These are phyloP conservation scores for Fomitopsis betulina DNA, from an alignment of 1,284 basidiomycete species.

Conservation along the genomic window DNA sequence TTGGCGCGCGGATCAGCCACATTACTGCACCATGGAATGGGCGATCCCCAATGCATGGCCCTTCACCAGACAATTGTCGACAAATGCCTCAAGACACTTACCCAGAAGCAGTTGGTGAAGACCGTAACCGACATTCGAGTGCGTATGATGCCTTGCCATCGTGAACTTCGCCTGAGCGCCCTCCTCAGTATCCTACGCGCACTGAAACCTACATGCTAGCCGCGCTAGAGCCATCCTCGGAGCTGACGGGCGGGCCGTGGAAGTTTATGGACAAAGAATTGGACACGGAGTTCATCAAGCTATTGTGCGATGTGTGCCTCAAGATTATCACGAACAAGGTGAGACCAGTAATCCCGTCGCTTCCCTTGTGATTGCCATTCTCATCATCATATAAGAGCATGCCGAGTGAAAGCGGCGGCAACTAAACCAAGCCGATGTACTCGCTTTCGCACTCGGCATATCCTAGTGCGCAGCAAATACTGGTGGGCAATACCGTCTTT, in stretches of 20 bases:
- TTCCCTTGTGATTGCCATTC: not conserved
- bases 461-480: not conserved
- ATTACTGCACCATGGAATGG: no score
- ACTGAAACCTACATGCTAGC: not conserved
- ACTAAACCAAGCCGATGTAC: no score
- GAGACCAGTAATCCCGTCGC: no score
- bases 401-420: no score
- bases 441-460: not conserved
- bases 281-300: not conserved
- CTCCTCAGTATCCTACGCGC: not conserved
- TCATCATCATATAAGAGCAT: not conserved
- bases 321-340: not conserved
- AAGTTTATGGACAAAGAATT: not conserved
- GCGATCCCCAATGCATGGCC: no score
- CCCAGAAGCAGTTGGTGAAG: not conserved
- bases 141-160: no score
- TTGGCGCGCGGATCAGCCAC: no score
- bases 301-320: not conserved
- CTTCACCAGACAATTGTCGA: not conserved
- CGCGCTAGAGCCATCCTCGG: not conserved
- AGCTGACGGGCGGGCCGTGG: not conserved
- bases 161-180: no score
- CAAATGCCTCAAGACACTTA: not conserved
- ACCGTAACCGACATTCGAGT: not conserved
- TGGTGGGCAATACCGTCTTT: not conserved